These are phyloP conservation scores for Claviceps humidiphila DNA, from an alignment of 2,329 filamentous ascomycete genomes.

Conservation along the genomic window DNA sequence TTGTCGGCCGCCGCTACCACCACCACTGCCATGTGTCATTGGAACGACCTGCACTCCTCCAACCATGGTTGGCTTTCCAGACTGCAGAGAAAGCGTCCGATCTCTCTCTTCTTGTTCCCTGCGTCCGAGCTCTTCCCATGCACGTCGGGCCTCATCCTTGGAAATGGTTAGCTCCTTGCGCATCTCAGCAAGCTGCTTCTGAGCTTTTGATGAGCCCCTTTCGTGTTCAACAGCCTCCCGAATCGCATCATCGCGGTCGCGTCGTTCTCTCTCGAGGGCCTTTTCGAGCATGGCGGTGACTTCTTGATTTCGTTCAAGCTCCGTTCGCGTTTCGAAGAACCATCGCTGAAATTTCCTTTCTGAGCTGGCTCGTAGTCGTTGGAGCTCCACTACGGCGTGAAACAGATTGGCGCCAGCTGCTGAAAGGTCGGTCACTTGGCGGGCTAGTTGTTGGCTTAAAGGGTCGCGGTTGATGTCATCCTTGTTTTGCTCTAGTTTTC, in stretches of 20 bases:
- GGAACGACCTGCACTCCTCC: conserved; percentile 92
- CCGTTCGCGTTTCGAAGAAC: conserved; percentile 89
- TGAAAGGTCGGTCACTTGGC: conserved; percentile 93
- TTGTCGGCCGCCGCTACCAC: conserved; percentile 47
- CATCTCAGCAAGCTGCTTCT: conserved; percentile 79
- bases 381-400: conserved; percentile 91
- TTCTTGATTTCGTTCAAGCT: conserved; percentile 77
- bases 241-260: conserved; percentile 53
- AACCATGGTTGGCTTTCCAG: conserved; percentile 77
- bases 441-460: conserved; percentile 73
- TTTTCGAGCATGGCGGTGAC: conserved; percentile 67
- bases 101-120: conserved; percentile 90
- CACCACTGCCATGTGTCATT: conserved; percentile 44
- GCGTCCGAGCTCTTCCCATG: conserved; percentile 92
- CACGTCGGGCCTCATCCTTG: conserved; percentile 86
- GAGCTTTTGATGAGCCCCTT: conserved; percentile 58
- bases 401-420: conserved; percentile 94
- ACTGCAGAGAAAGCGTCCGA: conserved; percentile 69
- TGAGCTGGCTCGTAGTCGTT: conserved; percentile 83
- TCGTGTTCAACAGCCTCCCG: conserved; percentile 53
- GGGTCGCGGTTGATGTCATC: conserved; percentile 74
- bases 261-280: conserved; percentile 61
- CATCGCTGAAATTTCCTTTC: conserved; percentile 97
- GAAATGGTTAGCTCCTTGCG: conserved; percentile 86
- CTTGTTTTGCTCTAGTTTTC: conserved; percentile 78